Conservation (phyloP, 179 eudicot species). For the Gypsophila paniculata region DNA sequence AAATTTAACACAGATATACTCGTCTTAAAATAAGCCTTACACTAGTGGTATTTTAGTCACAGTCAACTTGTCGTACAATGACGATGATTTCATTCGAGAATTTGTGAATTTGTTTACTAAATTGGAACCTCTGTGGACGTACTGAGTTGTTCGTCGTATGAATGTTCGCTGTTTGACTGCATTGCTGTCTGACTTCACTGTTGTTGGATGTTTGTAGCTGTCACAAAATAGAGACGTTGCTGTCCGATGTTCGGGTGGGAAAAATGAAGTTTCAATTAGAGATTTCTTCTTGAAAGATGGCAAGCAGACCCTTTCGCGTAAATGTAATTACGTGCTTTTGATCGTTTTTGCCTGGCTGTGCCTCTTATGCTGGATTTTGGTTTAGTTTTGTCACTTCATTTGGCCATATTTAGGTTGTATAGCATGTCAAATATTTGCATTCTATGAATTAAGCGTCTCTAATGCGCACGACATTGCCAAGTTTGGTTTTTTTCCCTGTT, state of each 20-base stretch:
- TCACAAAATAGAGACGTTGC: constrained; percentile 47
- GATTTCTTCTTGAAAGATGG: constrained; percentile 49
- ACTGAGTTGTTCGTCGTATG: no score
- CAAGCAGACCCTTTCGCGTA: constrained; percentile 34
- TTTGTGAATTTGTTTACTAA: background rate
- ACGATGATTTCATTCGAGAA: no score
- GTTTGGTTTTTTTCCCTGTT: background rate
- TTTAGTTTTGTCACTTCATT: background rate
- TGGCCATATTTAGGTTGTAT: background rate
- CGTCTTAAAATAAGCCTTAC: no score
- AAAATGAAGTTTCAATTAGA: constrained; percentile 40
- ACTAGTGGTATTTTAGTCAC: no score
- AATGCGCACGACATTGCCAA: background rate
- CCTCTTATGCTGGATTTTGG: constrained; percentile 4
- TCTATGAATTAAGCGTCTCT: background rate
- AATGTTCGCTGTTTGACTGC: constrained; percentile 9
- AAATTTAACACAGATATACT: no score
- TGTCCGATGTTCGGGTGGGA: constrained; percentile 32
- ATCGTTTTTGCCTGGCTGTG: background rate
- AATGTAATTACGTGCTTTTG: constrained; percentile 30
- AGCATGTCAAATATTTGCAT: no score
- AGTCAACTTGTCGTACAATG: no score
- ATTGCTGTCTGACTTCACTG: constrained; percentile 13
- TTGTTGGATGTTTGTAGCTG: constrained; percentile 38
- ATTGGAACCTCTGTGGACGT: no score